Conservation (phyloP, 768 basidiomycete species). For the Crassisporium funariophilum region DNA sequence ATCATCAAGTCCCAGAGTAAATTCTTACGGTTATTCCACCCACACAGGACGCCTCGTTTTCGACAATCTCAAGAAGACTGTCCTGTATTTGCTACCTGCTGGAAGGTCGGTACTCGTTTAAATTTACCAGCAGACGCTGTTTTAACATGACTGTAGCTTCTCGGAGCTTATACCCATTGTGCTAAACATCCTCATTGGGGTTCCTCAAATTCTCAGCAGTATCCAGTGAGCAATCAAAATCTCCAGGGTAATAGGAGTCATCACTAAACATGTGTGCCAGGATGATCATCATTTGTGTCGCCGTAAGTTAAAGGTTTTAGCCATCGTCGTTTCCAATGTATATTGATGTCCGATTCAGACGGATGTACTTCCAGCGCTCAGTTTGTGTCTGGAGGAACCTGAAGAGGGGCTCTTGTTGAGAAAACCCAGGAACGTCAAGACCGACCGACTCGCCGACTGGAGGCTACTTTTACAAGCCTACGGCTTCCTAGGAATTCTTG, state of each 20-base stretch:
- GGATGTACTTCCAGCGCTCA: conserved; percentile 56
- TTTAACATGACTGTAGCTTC: conserved; percentile 37
- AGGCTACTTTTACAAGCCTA: conserved; percentile 60
- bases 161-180: conserved; percentile 64
- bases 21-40: background rate
- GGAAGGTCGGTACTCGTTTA: conserved; percentile 40
- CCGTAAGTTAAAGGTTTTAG: conserved; percentile 17
- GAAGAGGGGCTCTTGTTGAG: conserved; percentile 58
- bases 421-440: conserved; percentile 56
- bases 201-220: conserved; percentile 39
- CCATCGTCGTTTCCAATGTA: background rate
- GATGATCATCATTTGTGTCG: conserved; percentile 55
- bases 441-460: conserved; percentile 55
- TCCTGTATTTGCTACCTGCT: conserved; percentile 51
- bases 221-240: conserved; percentile 36
- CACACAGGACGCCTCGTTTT: conserved; percentile 53
- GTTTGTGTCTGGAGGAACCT: conserved; percentile 60
- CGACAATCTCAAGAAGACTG: conserved; percentile 63
- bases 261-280: conserved; percentile 7
- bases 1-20: background rate
- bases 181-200: conserved; percentile 42
- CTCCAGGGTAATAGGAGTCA: background rate
- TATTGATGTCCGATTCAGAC: conserved; percentile 35
- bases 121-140: background rate
- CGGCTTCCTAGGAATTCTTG: conserved; percentile 52